Conservation (phyloP, 352 stramenopile species). For the Globisporangium irregulare region DNA sequence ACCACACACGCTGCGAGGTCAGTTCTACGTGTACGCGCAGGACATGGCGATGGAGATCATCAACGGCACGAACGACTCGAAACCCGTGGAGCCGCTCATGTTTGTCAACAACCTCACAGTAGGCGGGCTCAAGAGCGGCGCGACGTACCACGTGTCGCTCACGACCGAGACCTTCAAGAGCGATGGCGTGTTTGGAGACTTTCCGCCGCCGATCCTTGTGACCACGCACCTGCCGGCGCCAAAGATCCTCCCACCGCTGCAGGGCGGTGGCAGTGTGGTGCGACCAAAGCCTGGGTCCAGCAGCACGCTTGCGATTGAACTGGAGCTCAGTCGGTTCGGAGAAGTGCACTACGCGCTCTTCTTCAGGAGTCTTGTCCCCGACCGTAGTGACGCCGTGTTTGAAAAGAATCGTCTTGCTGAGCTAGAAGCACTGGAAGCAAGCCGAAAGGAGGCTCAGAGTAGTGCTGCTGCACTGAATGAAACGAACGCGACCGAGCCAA, state of each 20-base stretch:
- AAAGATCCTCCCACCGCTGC: slow-evolving; percentile 22
- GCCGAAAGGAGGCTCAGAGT: slow-evolving; percentile 2
- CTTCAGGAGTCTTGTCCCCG: slow-evolving; percentile 49
- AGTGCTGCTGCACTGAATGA: slow-evolving; percentile 1
- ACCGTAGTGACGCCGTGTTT: slow-evolving; percentile 26
- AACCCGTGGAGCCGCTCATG: slow-evolving; percentile 50
- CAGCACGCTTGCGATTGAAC: slow-evolving; percentile 45
- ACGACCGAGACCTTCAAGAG: slow-evolving; percentile 66
- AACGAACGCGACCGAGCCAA: slow-evolving; percentile 18
- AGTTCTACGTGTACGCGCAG: slow-evolving; percentile 30
- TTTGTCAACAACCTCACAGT: slow-evolving; percentile 64
- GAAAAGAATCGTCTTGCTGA: background rate
- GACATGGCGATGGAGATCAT: slow-evolving; percentile 66
- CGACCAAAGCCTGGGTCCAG: slow-evolving; percentile 36
- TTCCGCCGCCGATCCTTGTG: slow-evolving; percentile 66
- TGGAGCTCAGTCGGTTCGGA: slow-evolving; percentile 55
- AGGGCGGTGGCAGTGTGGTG: slow-evolving; percentile 19
- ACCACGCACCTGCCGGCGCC: slow-evolving; percentile 54
- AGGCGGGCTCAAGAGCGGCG: slow-evolving; percentile 31
- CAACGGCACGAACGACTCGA: slow-evolving; percentile 72
- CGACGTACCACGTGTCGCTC: slow-evolving; percentile 74
- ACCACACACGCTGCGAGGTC: slow-evolving; percentile 48
- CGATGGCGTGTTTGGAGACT: slow-evolving; percentile 68
- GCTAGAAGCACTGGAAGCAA: slow-evolving; percentile 19
- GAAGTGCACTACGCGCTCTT: slow-evolving; percentile 79